Conservation (phyloP, 1,284 basidiomycete genomes). For the Boletus coffeatus region DNA sequence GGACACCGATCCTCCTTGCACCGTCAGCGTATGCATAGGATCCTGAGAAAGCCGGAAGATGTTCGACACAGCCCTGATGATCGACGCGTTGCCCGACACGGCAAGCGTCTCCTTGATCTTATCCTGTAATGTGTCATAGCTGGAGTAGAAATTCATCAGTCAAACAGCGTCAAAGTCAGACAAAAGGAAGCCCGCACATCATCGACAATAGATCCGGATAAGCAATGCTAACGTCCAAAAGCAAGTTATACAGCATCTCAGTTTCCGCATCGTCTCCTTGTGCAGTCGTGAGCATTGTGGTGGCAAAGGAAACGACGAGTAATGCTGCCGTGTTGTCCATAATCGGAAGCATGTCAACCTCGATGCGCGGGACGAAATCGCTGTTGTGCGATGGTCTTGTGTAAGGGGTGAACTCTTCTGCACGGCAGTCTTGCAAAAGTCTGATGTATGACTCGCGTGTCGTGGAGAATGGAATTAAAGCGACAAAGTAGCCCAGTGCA, state of each 20-base stretch:
- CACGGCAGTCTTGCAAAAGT: conserved; percentile 58
- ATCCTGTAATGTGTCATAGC: conserved; percentile 77
- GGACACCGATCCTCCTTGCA: conserved; percentile 51
- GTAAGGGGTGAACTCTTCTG: conserved; percentile 42
- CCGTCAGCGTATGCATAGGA: conserved; percentile 34
- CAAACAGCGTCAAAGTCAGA: conserved; percentile 1
- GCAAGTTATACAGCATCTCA: conserved; percentile 71
- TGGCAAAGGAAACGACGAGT: conserved; percentile 69
- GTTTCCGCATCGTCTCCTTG: conserved; percentile 80
- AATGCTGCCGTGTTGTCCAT: conserved; percentile 65
- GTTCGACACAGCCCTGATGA: conserved; percentile 66
- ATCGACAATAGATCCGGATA: conserved; percentile 75
- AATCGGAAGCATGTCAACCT: conserved; percentile 57
- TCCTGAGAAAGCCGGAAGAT: conserved; percentile 71
- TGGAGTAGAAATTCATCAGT: conserved; percentile 28
- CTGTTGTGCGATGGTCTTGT: conserved; percentile 40
- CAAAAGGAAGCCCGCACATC: conserved; percentile 46
- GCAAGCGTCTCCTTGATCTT: conserved; percentile 74
- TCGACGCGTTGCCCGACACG: conserved; percentile 65
- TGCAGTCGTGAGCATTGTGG: conserved; percentile 72
- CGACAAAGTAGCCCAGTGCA: conserved; percentile 77
- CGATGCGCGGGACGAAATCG: conserved; percentile 48
- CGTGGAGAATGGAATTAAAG: conserved; percentile 67
- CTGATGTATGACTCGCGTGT: conserved; percentile 49
- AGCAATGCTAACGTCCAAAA: conserved; percentile 67